These are phyloP conservation scores for Cladosporium sp. DNA, from an alignment of 2,329 filamentous ascomycete species.

Conservation along the genomic window DNA sequence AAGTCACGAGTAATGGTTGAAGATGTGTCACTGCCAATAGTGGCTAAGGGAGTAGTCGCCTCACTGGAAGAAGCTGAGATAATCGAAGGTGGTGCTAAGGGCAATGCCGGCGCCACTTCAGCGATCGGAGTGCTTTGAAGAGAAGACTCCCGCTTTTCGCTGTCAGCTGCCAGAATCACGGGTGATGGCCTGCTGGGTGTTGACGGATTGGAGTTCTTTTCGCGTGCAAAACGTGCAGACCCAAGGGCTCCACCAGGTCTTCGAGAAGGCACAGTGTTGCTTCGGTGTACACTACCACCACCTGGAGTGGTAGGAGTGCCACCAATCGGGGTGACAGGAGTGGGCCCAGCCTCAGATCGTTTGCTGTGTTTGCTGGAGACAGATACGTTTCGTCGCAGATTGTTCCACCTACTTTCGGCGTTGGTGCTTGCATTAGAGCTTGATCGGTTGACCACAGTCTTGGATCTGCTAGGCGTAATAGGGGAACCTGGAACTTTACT, in stretches of 20 bases:
- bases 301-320: slow-evolving; percentile 23
- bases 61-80: slow-evolving; percentile 38
- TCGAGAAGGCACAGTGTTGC: slow-evolving; percentile 92
- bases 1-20: slow-evolving; percentile 27
- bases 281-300: slow-evolving; percentile 60
- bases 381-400: slow-evolving; percentile 81
- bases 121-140: slow-evolving; percentile 28
- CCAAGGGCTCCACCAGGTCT: slow-evolving; percentile 61
- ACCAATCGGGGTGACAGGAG: slow-evolving; percentile 57
- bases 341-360: slow-evolving; percentile 66
- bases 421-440: slow-evolving; percentile 84
- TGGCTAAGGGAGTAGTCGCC: slow-evolving; percentile 32
- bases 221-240: slow-evolving; percentile 57
- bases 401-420: slow-evolving; percentile 78
- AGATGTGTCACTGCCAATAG: slow-evolving; percentile 26
- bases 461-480: slow-evolving; percentile 42
- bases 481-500: slow-evolving; percentile 37
- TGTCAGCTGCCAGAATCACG: slow-evolving; percentile 17
- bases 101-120: slow-evolving; percentile 27
- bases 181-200: slow-evolving; percentile 37
- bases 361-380: slow-evolving; percentile 85
- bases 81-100: slow-evolving; percentile 33
- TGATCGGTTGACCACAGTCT: slow-evolving; percentile 64
- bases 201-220: slow-evolving; percentile 52
- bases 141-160: slow-evolving; percentile 23